Base-by-base conservation (phyloP, 1,284 basidiomycete genomes). In the Cryptococcus sp. region DNA sequence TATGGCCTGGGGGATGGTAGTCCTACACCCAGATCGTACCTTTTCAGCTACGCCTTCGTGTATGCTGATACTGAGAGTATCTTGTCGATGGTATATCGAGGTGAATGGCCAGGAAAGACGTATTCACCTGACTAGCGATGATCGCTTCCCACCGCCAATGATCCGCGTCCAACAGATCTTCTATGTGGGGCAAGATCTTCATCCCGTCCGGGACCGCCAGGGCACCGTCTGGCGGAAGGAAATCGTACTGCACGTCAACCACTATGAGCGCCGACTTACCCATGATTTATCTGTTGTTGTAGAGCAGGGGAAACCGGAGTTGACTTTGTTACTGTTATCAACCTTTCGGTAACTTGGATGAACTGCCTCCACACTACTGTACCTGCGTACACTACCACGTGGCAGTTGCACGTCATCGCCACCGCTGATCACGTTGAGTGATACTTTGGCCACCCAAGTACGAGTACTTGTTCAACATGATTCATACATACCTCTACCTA, bases 161-260 rank as follows among this genome's bases (percentile, higher is more conserved):
- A 41, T 76, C 73, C 43, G 78, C 70, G 30, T 77, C 66, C 51
- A 87, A 75, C 30, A 87, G 78, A 22, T 67, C 69, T 66, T 82
- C 73, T 53, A 85, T 78, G 22, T 73, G 62, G 1, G 82, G 80
- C 20, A 85, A 62, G 60, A 86, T 82, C 16, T 75, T 76, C 16
- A 79, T 71, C 5, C 67, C 69, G 13, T 78, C 72, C 1, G 78
- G 69, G 0, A 86, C 85, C 4, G 83, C 82, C 41, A 88, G 81
- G 0, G 82, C 75, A 16, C 86, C 86, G 40, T 71, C 62, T 2
- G 83, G 84, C n/a, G 85, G 84, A n/a, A 86, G 79, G 68, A 87
- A 87, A 75, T 87, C 85, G 68, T 86, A 81, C 69, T 87, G 85
- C 15, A 85, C 79, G 71, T 87, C 86, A 46, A 86, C 81, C 46